phyloP scores from a whole-genome alignment of 768 basidiomycete species.

The Kwoniella botswanensis region DNA sequence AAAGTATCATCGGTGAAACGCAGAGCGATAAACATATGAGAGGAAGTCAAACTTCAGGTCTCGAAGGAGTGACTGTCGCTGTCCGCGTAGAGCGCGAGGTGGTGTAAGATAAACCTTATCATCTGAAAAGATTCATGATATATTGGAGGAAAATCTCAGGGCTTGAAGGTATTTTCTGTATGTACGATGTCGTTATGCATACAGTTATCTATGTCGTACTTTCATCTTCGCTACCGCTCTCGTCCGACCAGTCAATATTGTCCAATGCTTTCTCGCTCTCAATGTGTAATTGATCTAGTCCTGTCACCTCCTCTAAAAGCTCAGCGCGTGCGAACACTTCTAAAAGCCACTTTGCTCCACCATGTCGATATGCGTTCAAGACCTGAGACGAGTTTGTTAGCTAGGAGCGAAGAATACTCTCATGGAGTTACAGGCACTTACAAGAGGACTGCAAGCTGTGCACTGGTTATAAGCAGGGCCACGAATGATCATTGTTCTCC shows the following conservation, averaged over 20 bases:
- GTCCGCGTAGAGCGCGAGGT: conserved; percentile 11
- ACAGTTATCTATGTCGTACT: too few relatives aligned
- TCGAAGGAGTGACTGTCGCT: conserved; percentile 2
- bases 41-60: not conserved
- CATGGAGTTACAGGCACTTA: conserved; percentile 56
- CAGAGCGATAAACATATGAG: not conserved
- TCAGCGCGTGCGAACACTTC: conserved; percentile 81
- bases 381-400: conserved; percentile 63
- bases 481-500: conserved; percentile 78
- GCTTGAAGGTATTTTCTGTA: too few relatives aligned
- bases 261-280: conserved; percentile 76
- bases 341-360: conserved; percentile 78
- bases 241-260: conserved; percentile 76
- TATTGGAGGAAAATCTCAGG: too few relatives aligned
- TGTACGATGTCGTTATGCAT: too few relatives aligned
- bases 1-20: not conserved
- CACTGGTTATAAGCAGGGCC: conserved; percentile 86
- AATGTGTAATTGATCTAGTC: conserved; percentile 74
- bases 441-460: conserved; percentile 85
- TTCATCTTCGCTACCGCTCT: conserved; percentile 31
- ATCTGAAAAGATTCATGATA: not conserved
- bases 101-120: not conserved
- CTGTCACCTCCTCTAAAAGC: conserved; percentile 75
- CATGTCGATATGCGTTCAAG: conserved; percentile 75
- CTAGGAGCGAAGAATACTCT: not conserved